Base-by-base conservation (phyloP, 257 asterid genomes). In the Solanum habrochaites region DNA sequence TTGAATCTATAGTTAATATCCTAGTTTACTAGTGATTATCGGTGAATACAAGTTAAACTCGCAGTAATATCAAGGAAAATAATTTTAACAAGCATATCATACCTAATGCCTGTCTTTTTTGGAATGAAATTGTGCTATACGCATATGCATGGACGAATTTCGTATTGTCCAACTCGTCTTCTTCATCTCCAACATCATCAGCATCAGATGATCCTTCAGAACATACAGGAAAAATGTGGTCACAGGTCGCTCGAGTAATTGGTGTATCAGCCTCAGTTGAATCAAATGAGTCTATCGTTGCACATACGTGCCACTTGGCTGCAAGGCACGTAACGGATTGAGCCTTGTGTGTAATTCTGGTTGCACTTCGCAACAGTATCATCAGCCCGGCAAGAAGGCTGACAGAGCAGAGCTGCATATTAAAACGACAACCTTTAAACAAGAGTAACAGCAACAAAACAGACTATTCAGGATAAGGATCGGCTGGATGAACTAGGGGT, bases 91-190 rank as follows among this genome's bases (percentile, higher is more conserved):
- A 73, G 31, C 29, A 56, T 11, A 43, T 40, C 70, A 37, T 72
- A 88, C 90, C 90, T 69, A 88, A 42, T 37, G 90, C 90, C 40
- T 88, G 90, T 67, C 90, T 66, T 85, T 88, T 88, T 77, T 88
- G 90, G 77, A 85, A 88, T 8, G 90, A 85, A 47, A 88, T 88
- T 35, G 90, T 88, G 87, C 87, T 87, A 62, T 85, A 85, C 4
- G 86, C 86, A 70, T 85, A 77, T 31, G 88, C 31, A 16, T 88
- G 87, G 23, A 85, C 32, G 15, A 88, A 64, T 13, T 80, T 77
- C 6, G 90, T 85, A 42, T 88, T 88, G 27, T 88, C 90, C 21
- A 88, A 31, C 64, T 88, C 90, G 39, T 88, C 90, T 80, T 88
- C 90, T 85, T 85, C 90, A 77, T 88, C 88, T 39, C 90, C 90